Evolutionary conservation across 768 basidiomycete genomes (phyloP), one percentile per base, ranked within the genome.

Genomic region (Dioszegia crocea): DNA sequence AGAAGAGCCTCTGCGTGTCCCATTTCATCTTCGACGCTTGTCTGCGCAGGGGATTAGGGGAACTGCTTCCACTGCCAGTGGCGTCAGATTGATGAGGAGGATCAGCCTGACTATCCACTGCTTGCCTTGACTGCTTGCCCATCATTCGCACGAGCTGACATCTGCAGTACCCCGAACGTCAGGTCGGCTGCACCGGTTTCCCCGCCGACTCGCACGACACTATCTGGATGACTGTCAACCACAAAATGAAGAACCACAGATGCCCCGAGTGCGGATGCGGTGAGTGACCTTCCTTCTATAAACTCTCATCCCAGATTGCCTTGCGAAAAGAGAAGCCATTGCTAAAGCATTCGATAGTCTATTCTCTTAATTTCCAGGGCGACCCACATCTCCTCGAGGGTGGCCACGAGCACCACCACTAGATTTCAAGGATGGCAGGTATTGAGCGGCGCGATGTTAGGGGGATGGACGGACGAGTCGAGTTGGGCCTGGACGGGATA

Each of bases 151-250:
- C 9, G 14, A 29, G 33, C 61, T 59, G 36, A 60, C 41, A 3
- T 16, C 14, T 55, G 39, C 58, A 93, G 91, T 88, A 88, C 63
- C 80, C 83, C 36, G 63, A 66, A 45, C 90, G 94, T 61, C 83
- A 89, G 56, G 81, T 98, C 74, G 94, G 94, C 45, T 98, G 93
- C 83, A 92, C 94, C 40, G 94, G 94, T 52, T 85, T 83, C 71
- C 94, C 94, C 10, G 89, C 88, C 44, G 94, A 98, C 79, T 93
- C 91, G 31, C 94, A 97, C 79, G 91, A 97, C 69, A 82, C 92
- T 54, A 81, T 85, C 68, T 97, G 93, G 93, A 85, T 91, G 76
- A 75, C 71, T 59, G 82, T 84, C 68, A 82, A 87, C 70, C 84
- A 86, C 77, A 66, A 73, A 36, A 81, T 82, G 65, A 75, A 77